Conservation (phyloP, 148 eudicot genomes). For the Salicornia ramosissima region DNA sequence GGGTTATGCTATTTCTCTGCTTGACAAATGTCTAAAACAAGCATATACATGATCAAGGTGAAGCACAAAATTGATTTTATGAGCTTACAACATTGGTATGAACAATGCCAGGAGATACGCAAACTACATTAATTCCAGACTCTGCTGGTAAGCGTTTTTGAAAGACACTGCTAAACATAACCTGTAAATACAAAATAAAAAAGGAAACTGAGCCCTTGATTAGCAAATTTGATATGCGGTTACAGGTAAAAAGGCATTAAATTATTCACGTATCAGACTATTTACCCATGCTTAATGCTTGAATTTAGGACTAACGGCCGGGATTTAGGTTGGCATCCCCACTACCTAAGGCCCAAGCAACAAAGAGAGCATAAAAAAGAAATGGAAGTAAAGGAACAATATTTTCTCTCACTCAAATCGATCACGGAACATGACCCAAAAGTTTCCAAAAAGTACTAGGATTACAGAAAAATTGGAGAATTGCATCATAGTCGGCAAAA, state of each 20-base stretch:
- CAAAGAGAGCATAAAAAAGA: too few species aligned
- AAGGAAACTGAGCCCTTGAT: slow-evolving; percentile 9
- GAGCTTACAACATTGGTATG: slow-evolving; percentile 86
- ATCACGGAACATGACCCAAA: too few species aligned
- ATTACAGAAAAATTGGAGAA: too few species aligned
- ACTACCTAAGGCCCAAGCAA: too few species aligned
- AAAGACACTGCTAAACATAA: slow-evolving; percentile 89
- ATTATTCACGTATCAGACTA: background rate
- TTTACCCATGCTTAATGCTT: too few species aligned
- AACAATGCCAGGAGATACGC: slow-evolving; percentile 95
- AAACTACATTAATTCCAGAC: slow-evolving; percentile 71
- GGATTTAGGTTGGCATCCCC: too few species aligned
- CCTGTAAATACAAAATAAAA: slow-evolving; percentile 44
- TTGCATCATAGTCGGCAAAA: too few species aligned
- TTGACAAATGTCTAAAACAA: background rate
- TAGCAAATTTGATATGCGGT: background rate
- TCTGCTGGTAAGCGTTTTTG: slow-evolving; percentile 82
- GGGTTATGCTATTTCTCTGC: background rate
- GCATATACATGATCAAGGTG: background rate
- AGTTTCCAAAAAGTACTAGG: too few species aligned
- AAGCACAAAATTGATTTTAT: slow-evolving; percentile 13
- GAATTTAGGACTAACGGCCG: too few species aligned
- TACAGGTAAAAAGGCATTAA: background rate
- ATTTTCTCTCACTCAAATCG: too few species aligned
- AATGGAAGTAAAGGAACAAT: too few species aligned